Evolutionary conservation across 345 rosid genomes (phyloP), one percentile per base, ranked within the genome.

Genomic region (Heritiera littoralis): DNA sequence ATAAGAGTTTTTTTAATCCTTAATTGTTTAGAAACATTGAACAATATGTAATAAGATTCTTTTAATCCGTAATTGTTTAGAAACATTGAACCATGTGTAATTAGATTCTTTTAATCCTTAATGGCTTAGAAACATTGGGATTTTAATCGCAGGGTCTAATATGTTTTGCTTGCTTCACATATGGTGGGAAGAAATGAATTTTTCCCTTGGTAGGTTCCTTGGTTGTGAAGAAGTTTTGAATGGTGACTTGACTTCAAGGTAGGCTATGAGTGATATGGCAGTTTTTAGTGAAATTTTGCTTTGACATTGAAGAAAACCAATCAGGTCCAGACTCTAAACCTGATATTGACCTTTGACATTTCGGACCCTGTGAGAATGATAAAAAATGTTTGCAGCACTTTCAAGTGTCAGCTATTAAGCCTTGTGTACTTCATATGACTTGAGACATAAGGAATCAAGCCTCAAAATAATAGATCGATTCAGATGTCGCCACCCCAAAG

Each of bases 121-220:
- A 51, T 17, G 15, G 3, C 52, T 52, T 70, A 32, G 46, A 52
- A 52, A 64, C 6, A 4, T 72, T 54, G 32, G 28, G 63, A 49
- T 48, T 51, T 70, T 18, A 52, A 30, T 9, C 55, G 17, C 17
- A 17, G 46, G 30, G 60, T 71, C 28, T 72, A 54, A 32, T 72
- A 17, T 1, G 52, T 32, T 45, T 35, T 52, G 54, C 61, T 32
- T 30, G 72, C 32, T n/a, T 43, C 12, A 5, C 58, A 23, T 71
- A 28, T 49, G 74, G 49, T 30, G 40, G 59, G 49, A 66, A 13
- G 51, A 66, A 66, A 66, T 66, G 51, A 43, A 66, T n/a, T 41
- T 41, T 41, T 13, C 51, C 49, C 13, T 43, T 9, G 49, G 6
- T 66, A 66, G 11, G 7, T 58, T 58, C 14, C 32, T 58, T 59